Evolutionary conservation across 805 yeast species (phyloP), one percentile per base, ranked within the genome.

Genomic region (Kodamaea kaohsiungensis): DNA sequence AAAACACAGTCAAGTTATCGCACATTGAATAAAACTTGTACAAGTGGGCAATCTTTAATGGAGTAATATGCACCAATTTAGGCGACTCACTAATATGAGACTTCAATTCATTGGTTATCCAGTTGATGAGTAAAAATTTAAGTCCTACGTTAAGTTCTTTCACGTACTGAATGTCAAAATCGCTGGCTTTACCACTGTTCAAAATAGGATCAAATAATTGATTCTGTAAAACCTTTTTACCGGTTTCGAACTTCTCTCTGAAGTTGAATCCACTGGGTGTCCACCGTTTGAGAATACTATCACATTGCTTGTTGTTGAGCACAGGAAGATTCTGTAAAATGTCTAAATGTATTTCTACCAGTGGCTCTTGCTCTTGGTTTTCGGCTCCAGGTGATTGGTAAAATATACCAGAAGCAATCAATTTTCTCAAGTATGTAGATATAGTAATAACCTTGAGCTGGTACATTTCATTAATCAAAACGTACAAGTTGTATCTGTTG

Each of bases 351-450:
- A 78, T 78, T 6, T 64, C 59, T 3, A 71, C 61, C 48, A 61
- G 65, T 10, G 50, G 52, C 49, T 63, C 69, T 49, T 86, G 86
- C 25, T 71, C 76, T 16, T 83, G 52, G n/a, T 46, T 53, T 1
- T 63, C 61, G 8, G 57, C 57, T 30, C 62, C 81, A 7, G 82
- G 77, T 2, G 76, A 71, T 2, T 65, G 57, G 67, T 88, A 90
- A 46, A 92, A 82, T 0, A 91, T 76, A 3, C 98, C 99, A 0
- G 95, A 85, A 8, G 97, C 90, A 46, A 93, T 91, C 38, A 92
- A 72, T 60, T 86, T 83, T 62, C 98, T 75, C 54, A 92, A 76
- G 63, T 93, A 93, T 1, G 88, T 79, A 0, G 88, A 83, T 13
- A 85, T 74, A 1, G 82, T 69, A 19, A 88, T 76, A 19, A 87